A percentile compares a stretch with the other conserved stretches of the same genome.
Evolutionary conservation across 768 basidiomycete genomes (phyloP).

Genomic region (Megacollybia marginata): DNA sequence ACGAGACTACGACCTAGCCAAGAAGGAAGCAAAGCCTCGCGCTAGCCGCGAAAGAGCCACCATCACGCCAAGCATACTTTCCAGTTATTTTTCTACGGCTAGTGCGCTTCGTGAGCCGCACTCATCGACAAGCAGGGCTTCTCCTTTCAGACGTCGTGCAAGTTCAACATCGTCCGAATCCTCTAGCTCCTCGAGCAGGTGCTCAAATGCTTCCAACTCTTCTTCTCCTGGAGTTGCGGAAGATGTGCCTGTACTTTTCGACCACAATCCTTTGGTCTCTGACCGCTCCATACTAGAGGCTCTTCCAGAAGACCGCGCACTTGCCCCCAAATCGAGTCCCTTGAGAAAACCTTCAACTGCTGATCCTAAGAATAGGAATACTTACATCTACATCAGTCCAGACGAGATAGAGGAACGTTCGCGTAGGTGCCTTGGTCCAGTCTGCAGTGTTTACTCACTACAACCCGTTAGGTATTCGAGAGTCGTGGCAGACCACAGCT

Average conservation of each 20-base stretch:
- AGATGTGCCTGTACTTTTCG: conserved; percentile 32
- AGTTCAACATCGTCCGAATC: conserved; percentile 34
- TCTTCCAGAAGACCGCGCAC: conserved; percentile 9
- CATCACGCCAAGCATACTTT: neutral
- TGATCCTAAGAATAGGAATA: neutral
- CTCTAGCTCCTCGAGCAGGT: conserved; percentile 18
- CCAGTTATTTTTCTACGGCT: neutral
- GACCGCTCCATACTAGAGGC: conserved; percentile 5
- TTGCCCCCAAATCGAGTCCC: neutral
- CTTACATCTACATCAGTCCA: neutral
- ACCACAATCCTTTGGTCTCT: conserved; percentile 28
- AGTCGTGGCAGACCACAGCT: conserved; percentile 38
- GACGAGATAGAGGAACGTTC: no score
- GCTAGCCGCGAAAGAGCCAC: neutral
- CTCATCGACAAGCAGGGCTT: neutral
- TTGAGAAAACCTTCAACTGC: neutral
- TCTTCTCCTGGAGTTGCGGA: conserved; percentile 28
- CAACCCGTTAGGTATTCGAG: conserved; percentile 17
- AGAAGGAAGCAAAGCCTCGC: conserved; percentile 20
- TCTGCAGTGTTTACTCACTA: no score
- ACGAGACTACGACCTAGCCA: conserved; percentile 55
- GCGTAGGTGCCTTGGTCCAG: no score
- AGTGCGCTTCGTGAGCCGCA: neutral
- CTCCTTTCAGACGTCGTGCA: neutral
- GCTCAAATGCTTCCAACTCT: conserved; percentile 14